Evolutionary conservation across 2,329 filamentous ascomycete species (phyloP).

Genomic region (Septoria petroselini): DNA sequence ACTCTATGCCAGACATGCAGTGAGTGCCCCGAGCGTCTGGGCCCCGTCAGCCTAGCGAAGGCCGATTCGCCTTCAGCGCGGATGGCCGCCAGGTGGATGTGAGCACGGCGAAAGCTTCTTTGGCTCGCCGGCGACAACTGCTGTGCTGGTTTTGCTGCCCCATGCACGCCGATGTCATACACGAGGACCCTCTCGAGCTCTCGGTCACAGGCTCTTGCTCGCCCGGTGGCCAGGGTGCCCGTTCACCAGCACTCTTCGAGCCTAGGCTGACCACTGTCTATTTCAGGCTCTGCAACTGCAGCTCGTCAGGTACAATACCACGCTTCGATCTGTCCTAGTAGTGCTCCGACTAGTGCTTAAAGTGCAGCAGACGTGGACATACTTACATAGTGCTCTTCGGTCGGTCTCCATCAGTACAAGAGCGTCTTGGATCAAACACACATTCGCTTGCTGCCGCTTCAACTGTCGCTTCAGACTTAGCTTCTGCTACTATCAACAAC

Average conservation of each 20-base stretch:
- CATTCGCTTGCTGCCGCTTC: conserved; percentile 14
- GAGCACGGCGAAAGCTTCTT: conserved; percentile 7
- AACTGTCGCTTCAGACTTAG: neutral
- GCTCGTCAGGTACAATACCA: conserved; percentile 23
- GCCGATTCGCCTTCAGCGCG: conserved; percentile 11
- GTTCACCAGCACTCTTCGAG: conserved; percentile 9
- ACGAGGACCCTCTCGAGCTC: conserved; percentile 19
- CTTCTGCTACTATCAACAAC: neutral
- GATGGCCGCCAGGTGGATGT: conserved; percentile 14
- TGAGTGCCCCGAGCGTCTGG: conserved; percentile 15
- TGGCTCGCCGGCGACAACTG: neutral
- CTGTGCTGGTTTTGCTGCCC: neutral
- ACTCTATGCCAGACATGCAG: conserved; percentile 16
- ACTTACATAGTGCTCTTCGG: conserved; percentile 1
- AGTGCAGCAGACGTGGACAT: neutral
- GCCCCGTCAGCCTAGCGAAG: conserved; percentile 18
- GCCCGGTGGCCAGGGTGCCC: conserved; percentile 13
- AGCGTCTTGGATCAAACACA: conserved; percentile 10
- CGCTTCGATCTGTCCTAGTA: conserved; percentile 14
- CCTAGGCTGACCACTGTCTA: conserved; percentile 15
- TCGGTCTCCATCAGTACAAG: conserved; percentile 14
- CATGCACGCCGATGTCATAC: conserved; percentile 23
- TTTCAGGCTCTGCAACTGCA: conserved; percentile 22
- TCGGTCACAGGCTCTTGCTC: conserved; percentile 12
- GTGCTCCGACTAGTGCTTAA: neutral